These are phyloP conservation scores for Aspergillus incahuasiensis DNA, from an alignment of 495 filamentous ascomycete genomes.

Conservation along the genomic window DNA sequence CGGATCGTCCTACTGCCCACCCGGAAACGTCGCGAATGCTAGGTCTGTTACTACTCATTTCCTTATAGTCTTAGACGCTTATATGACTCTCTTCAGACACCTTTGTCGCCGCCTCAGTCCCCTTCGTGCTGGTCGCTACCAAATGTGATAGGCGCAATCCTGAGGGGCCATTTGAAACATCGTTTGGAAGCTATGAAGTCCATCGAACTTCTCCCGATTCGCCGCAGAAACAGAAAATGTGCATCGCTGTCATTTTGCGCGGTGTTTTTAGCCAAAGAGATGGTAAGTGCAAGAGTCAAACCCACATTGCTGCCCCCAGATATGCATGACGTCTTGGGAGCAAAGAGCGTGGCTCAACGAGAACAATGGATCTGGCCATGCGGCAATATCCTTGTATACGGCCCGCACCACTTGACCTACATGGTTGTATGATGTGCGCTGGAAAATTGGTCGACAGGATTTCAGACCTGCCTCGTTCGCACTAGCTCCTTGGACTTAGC, in stretches of 20 bases:
- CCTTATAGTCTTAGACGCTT: background rate
- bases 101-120: constrained; percentile 60
- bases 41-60: constrained; percentile 25
- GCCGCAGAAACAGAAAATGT: constrained; percentile 71
- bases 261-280: constrained; percentile 58
- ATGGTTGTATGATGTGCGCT: constrained; percentile 1
- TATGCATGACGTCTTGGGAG: background rate
- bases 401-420: background rate
- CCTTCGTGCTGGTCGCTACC: constrained; percentile 72
- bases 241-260: constrained; percentile 69
- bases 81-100: constrained; percentile 50
- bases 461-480: constrained; percentile 24
- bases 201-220: constrained; percentile 66
- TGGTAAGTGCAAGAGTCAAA: constrained; percentile 51
- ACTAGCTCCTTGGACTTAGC: constrained; percentile 24
- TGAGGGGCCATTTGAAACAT: constrained; percentile 41
- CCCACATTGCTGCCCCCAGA: background rate
- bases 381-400: constrained; percentile 8
- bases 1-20: constrained; percentile 68
- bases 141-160: constrained; percentile 72
- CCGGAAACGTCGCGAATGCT: constrained; percentile 62
- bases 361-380: constrained; percentile 1
- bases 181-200: constrained; percentile 59
- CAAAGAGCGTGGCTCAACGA: background rate
- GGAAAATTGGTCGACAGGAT: constrained; percentile 11